phyloP scores from a whole-genome alignment of 306 rosid species.

The Cicer yamashitae region DNA sequence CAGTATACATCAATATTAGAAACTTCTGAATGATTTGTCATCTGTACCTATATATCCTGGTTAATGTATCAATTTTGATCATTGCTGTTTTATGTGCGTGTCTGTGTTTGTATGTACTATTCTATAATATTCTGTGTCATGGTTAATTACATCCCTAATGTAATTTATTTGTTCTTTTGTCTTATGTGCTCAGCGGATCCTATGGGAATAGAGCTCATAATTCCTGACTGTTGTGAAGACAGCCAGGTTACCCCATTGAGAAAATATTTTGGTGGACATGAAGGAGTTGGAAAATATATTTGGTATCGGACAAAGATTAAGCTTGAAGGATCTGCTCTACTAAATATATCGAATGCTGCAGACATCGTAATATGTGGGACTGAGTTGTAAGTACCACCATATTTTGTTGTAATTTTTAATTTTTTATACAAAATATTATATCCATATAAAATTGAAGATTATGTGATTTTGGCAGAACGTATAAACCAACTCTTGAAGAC shows the following conservation, averaged over 20 bases:
- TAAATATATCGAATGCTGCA: conserved; percentile 60
- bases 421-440: conserved; percentile 41
- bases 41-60: conserved; percentile 24
- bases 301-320: conserved; percentile 76
- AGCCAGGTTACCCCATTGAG: conserved; percentile 59
- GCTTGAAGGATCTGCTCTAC: conserved; percentile 70
- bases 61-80: conserved; percentile 3
- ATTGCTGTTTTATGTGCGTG: not conserved
- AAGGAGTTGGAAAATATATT: conserved; percentile 82
- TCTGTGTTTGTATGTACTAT: not conserved
- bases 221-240: conserved; percentile 77
- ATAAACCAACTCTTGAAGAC: conserved; percentile 78
- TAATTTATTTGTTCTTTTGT: conserved; percentile 19
- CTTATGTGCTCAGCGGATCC: conserved; percentile 70
- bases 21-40: not conserved
- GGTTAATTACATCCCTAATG: not conserved
- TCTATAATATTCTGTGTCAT: not conserved
- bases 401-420: conserved; percentile 38
- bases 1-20: not conserved
- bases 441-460: conserved; percentile 36
- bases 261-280: conserved; percentile 89
- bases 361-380: conserved; percentile 66
- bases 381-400: conserved; percentile 63
- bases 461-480: conserved; percentile 60
- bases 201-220: conserved; percentile 71